Base-by-base conservation (phyloP, 768 basidiomycete genomes). In the Mycena galopus region DNA sequence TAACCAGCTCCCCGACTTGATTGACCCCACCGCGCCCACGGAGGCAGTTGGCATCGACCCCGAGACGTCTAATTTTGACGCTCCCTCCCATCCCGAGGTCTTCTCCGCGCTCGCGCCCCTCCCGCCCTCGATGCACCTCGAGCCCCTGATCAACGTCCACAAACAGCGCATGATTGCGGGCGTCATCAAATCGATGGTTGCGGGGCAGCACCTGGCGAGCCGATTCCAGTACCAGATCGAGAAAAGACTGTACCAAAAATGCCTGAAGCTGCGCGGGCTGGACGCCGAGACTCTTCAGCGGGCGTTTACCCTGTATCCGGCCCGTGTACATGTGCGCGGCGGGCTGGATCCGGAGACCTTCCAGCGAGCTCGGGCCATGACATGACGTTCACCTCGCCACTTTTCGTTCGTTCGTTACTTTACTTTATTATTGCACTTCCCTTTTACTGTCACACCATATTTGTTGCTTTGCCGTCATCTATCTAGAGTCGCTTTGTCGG, bases 141-240 rank as follows among this genome's bases (percentile, higher is more conserved):
- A 96, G 76, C 94, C 95, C 4, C 81, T 96, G 69, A 94, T 96
- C 82, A 96, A 95, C 78, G 92, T 96, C 8, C 94, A 96, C 81
- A 96, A 96, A 81, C 95, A 96, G 78, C 90, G 95, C 39, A 82
- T 92, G 75, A 93, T 94, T 63, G 94, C 95, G 12, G 88, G 88
- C 19, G 91, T 94, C 50, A 93, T 96, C 83, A 94, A 95, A 79
- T 87, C 89, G 9, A 83, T 96, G 65, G 93, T 96, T 10, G 90
- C 92, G 12, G 93, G 94, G 2, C 95, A 96, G 78, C 95, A 96
- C 76, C 88, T 95, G 12, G 93, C 95, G 2, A 90, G 91, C 69
- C 88, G 89, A 30, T 86, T 94, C 32, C 89, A 93, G 44, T 92
- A 89, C 73, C 86, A 88, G 32, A 82, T 92, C 39, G 94, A 96